These are phyloP conservation scores for Termitomyces titanicus DNA, from an alignment of 768 basidiomycete species.

Conservation along the genomic window DNA sequence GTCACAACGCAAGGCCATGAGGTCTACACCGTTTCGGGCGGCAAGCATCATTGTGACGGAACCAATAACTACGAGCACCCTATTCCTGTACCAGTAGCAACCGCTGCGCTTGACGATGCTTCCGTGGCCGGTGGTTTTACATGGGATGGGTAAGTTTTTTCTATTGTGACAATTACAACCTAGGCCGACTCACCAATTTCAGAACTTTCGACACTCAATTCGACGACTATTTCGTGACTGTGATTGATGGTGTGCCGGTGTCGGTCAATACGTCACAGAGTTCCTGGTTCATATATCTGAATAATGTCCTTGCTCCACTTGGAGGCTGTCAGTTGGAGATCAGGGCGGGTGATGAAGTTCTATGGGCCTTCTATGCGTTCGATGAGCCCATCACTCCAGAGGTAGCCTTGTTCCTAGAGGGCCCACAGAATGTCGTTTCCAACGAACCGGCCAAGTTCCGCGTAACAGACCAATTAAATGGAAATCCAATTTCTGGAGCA, in stretches of 20 bases:
- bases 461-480: neutral
- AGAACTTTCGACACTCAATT: conserved; percentile 30
- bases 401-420: neutral
- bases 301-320: conserved; percentile 1
- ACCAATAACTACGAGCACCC: conserved; percentile 32
- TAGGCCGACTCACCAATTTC: conserved; percentile 6
- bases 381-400: neutral
- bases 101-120: conserved; percentile 43
- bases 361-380: conserved; percentile 8
- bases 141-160: conserved; percentile 34
- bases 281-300: conserved; percentile 10
- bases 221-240: conserved; percentile 41
- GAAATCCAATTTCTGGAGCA: neutral
- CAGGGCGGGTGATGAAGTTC: conserved; percentile 6
- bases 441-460: neutral
- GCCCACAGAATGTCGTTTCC: neutral
- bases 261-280: conserved; percentile 15
- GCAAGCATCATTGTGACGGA: conserved; percentile 40
- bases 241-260: conserved; percentile 30
- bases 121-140: conserved; percentile 25
- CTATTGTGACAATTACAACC: neutral
- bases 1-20: conserved; percentile 36
- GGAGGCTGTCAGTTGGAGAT: conserved; percentile 15
- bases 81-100: conserved; percentile 36
- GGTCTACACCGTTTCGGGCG: conserved; percentile 34